Percentiles rank a stretch among this genome's conserved stretches.
These are phyloP conservation scores for Panellus pusillus DNA, from an alignment of 768 basidiomycete genomes.

Conservation along the genomic window DNA sequence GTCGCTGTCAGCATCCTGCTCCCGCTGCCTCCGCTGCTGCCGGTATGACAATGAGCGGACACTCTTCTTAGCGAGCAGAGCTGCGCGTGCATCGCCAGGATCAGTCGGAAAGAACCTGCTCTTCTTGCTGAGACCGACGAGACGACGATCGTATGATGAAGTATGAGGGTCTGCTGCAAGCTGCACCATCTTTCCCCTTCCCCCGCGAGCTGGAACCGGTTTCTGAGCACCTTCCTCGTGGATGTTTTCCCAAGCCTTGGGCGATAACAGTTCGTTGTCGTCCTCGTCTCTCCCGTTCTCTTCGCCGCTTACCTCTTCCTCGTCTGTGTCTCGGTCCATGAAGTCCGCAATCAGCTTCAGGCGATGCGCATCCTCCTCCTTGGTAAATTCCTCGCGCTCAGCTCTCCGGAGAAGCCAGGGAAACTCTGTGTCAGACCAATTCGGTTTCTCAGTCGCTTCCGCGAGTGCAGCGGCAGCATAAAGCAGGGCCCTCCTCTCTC, in stretches of 20 bases:
- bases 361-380: slow-evolving; percentile 59
- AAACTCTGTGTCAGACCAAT: slow-evolving; percentile 79
- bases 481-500: slow-evolving; percentile 33
- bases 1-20: slow-evolving; percentile 41
- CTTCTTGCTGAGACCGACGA: slow-evolving; percentile 24
- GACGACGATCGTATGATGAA: slow-evolving; percentile 16
- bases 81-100: slow-evolving; percentile 75
- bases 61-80: slow-evolving; percentile 69
- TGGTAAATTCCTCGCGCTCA: slow-evolving; percentile 51
- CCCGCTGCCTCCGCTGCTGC: slow-evolving; percentile 41
- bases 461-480: slow-evolving; percentile 27
- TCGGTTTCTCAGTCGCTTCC: slow-evolving; percentile 49
- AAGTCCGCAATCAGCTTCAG: slow-evolving; percentile 69
- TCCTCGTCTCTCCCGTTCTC: slow-evolving; percentile 17
- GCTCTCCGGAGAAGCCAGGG: slow-evolving; percentile 72
- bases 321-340: slow-evolving; percentile 72
- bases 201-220: slow-evolving; percentile 36
- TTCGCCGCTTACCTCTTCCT: slow-evolving; percentile 45
- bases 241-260: slow-evolving; percentile 29
- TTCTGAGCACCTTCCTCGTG: slow-evolving; percentile 30
- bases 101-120: slow-evolving; percentile 55
- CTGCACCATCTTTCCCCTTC: slow-evolving; percentile 64
- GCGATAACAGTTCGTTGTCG: slow-evolving; percentile 35
- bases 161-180: slow-evolving; percentile 42
- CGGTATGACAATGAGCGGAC: slow-evolving; percentile 62